Percentiles rank a stretch among this genome's conserved stretches.
Conservation (phyloP, 495 filamentous ascomycete genomes). For the Chaetomium cochliodes region DNA sequence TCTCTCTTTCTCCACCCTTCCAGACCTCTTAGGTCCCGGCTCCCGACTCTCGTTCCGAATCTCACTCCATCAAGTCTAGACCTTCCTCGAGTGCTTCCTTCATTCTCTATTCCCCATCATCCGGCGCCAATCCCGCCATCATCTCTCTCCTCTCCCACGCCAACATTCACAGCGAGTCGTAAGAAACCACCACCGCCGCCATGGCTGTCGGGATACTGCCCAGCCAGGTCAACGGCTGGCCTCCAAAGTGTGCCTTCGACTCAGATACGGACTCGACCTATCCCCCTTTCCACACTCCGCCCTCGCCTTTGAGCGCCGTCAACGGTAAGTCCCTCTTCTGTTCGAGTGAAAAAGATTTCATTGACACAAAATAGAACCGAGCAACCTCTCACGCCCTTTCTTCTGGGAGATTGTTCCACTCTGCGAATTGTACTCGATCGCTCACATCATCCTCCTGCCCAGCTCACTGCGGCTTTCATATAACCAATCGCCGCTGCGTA, state of each 20-base stretch:
- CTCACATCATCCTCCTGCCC: slow-evolving; percentile 28
- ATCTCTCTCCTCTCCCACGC: too few relatives aligned
- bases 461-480: neutral
- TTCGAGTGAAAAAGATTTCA: too few relatives aligned
- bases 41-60: too few relatives aligned
- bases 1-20: too few relatives aligned
- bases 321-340: neutral
- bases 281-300: neutral
- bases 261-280: neutral
- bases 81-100: too few relatives aligned
- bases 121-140: neutral
- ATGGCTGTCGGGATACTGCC: slow-evolving; percentile 17
- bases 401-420: slow-evolving; percentile 26
- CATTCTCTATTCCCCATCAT: too few relatives aligned
- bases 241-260: neutral
- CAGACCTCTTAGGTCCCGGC: too few relatives aligned
- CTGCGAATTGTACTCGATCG: slow-evolving; percentile 27
- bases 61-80: too few relatives aligned
- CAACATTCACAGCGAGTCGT: too few relatives aligned
- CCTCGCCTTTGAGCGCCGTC: neutral
- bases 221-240: slow-evolving; percentile 7
- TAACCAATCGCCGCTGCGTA: neutral
- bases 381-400: slow-evolving; percentile 14
- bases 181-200: neutral
- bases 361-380: slow-evolving; percentile 1